Evolutionary conservation across 2,329 filamentous ascomycete species (phyloP), one percentile per base, ranked within the genome.

Genomic region (Fusarium succisae): DNA sequence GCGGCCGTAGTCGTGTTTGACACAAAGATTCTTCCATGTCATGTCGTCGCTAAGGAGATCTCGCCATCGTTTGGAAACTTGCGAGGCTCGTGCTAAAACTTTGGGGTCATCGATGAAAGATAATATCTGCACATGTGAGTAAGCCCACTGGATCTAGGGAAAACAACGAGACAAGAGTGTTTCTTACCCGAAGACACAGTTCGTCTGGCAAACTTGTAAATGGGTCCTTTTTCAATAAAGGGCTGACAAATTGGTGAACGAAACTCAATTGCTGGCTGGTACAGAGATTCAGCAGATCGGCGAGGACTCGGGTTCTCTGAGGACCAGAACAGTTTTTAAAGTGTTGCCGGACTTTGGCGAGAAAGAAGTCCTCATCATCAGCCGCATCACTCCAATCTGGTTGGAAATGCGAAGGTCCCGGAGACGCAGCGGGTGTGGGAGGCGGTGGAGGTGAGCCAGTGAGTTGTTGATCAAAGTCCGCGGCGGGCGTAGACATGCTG

Each of bases 61-160:
- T 72, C 94, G 90, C 96, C 96, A 99, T 81, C 95, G 90, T 74
- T 91, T 91, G 61, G 96, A 99, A n/a, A 99, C 96, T 82, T 98
- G 96, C 10, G 96, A 98, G 59, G 96, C 94, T 80, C 96, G 90
- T 44, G 95, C 96, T 53, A 99, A 88, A 6, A 97, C 97, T 81
- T 95, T 96, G 3, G 96, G 95, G 80, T 99, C 96, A 79, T 99
- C 96, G 79, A 99, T 96, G 81, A 97, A 99, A 48, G 96, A 97
- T 57, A 99, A 87, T 74, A 99, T 94, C 93, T 98, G 79, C 8
- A 59, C 28, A n/a, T 24, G 39, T 18, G 20, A 59, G 56, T 73
- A 50, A 70, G 70, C 37, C 30, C 35, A 45, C 28, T 35, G 20
- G 8, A n/a, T 18, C 18, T 47, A 14, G 20, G 35, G 35, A 20